Percentiles rank a stretch among this genome's conserved stretches.
phyloP scores from a whole-genome alignment of 176 grass and related monocot species.

The Ampelocalamus luodianensis region DNA sequence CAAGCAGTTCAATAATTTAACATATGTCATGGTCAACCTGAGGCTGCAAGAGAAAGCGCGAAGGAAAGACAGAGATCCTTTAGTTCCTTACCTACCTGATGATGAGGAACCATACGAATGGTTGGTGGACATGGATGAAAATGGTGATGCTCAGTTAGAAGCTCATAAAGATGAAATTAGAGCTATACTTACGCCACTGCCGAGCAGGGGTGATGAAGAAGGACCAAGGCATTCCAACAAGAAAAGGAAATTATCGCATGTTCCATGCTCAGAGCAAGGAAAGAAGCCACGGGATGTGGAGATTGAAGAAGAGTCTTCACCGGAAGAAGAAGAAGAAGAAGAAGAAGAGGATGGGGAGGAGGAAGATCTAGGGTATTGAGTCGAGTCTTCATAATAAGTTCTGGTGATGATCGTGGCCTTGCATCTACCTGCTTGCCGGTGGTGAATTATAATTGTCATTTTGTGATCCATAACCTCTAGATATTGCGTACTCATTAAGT shows the following conservation, averaged over 20 bases:
- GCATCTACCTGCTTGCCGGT: no score
- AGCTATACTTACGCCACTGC: neutral
- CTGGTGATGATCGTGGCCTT: no score
- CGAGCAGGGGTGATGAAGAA: neutral
- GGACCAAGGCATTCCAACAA: neutral
- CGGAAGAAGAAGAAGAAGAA: no score
- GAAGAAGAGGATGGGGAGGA: no score
- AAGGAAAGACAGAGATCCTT: neutral
- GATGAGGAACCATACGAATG: neutral
- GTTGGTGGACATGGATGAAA: neutral
- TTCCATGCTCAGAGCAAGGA: neutral
- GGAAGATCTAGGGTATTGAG: no score
- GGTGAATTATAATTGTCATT: no score
- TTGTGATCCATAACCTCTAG: no score
- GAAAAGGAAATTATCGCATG: neutral
- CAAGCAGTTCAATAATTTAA: constrained; percentile 25
- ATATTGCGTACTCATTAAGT: no score
- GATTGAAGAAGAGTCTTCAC: no score
- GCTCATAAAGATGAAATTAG: neutral
- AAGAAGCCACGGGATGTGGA: neutral
- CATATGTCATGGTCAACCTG: constrained; percentile 18
- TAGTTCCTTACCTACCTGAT: constrained; percentile 1
- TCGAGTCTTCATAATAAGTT: no score
- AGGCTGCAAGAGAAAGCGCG: constrained; percentile 24
- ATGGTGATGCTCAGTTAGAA: neutral